These are phyloP conservation scores for Sphaerulina vaccinii DNA, from an alignment of 2,329 filamentous ascomycete species.

Conservation along the genomic window DNA sequence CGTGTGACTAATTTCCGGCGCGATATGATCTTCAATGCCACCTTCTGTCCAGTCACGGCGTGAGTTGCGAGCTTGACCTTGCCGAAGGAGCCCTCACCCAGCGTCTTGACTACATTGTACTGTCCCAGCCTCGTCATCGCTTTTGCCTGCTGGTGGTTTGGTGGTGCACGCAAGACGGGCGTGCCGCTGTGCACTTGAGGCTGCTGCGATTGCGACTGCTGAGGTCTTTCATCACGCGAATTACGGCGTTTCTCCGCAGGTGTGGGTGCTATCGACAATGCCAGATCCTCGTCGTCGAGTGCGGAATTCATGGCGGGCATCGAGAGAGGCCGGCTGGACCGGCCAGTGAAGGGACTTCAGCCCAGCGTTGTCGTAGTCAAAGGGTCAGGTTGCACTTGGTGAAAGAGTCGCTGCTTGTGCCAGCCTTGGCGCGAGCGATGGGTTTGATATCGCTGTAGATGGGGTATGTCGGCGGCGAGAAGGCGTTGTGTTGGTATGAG, in stretches of 20 bases:
- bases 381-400: neutral
- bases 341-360: constrained; percentile 11
- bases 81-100: constrained; percentile 95
- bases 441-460: neutral
- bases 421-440: neutral
- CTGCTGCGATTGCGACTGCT: constrained; percentile 37
- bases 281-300: constrained; percentile 43
- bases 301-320: constrained; percentile 38
- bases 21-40: constrained; percentile 96
- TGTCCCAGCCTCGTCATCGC: constrained; percentile 68
- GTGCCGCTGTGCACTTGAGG: constrained; percentile 24
- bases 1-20: constrained; percentile 93
- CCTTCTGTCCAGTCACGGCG: constrained; percentile 87
- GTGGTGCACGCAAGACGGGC: constrained; percentile 25
- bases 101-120: constrained; percentile 84
- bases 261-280: constrained; percentile 39
- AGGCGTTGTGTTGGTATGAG: too few relatives aligned
- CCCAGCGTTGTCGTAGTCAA: neutral
- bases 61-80: constrained; percentile 98
- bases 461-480: too few relatives aligned
- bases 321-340: constrained; percentile 11
- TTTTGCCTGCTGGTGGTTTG: constrained; percentile 36
- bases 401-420: neutral
- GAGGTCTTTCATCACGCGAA: constrained; percentile 28
- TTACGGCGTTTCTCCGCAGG: constrained; percentile 27